These are phyloP conservation scores for Colletotrichum sp. DNA, from an alignment of 2,329 filamentous ascomycete species.

Conservation along the genomic window DNA sequence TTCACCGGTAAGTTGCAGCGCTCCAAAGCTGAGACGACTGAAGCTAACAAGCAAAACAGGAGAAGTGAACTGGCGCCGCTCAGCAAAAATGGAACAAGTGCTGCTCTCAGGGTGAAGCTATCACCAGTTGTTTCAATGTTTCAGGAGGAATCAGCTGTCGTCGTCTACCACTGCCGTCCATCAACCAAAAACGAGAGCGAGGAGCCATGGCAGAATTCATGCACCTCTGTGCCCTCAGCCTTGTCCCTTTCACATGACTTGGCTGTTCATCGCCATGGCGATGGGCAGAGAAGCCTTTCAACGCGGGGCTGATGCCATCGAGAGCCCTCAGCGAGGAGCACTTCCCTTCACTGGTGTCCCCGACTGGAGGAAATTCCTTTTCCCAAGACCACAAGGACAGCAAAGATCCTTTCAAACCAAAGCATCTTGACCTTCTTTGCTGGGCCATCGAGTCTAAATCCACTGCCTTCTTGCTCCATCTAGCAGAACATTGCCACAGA, in stretches of 20 bases:
- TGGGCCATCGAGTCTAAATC: rapidly evolving
- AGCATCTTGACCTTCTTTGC: not conserved
- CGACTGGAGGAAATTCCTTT: not conserved
- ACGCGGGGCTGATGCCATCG: not conserved
- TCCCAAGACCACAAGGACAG: not conserved
- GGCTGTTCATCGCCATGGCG: not conserved
- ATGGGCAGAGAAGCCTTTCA: not conserved
- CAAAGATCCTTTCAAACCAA: not conserved
- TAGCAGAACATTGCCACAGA: not conserved
- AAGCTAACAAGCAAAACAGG: not conserved
- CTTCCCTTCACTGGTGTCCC: not conserved
- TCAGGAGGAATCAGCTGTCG: not conserved
- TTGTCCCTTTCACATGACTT: not conserved
- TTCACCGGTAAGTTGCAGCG: not conserved
- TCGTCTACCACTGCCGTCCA: not conserved
- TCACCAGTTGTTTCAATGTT: not conserved
- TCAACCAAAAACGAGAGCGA: not conserved
- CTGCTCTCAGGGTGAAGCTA: not conserved
- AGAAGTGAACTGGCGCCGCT: not conserved
- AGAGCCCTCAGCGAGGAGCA: not conserved
- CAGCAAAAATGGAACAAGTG: not conserved
- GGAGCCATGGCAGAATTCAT: not conserved
- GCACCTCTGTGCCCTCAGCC: not conserved
- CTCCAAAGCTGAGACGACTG: not conserved
- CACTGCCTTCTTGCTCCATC: not conserved